Base-by-base conservation (phyloP, 2,329 filamentous ascomycete species). In the Alternaria infectoria region DNA sequence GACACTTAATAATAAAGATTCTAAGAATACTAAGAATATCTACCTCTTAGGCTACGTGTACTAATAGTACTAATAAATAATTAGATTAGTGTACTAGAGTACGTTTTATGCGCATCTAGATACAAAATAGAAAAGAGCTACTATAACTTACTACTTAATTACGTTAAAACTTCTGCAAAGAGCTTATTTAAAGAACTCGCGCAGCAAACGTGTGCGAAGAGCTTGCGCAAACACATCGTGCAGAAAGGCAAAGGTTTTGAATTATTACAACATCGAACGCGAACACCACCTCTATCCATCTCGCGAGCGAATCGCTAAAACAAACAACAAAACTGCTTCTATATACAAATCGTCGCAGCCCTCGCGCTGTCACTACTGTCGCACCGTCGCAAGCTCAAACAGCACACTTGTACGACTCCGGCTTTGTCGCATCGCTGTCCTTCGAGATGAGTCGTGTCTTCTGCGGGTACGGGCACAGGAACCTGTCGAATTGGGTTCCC, bases 391-490 rank as follows among this genome's bases (percentile, higher is more conserved):
- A 36, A 15, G 32, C 26, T 49, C 46, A 28, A 28, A 17, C 6
- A 56, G 52, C 40, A 44, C 63, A 63, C 28, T 60, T 28, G 11
- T 63, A 66, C 23, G 63, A 63, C 52, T 57, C 45, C 23, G 56
- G 32, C 46, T 60, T 66, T 45, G 60, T 66, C 12, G 25, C 45
- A 57, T 66, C 63, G 0, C 6, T 15, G 11, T 47, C 21, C n/a
- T 58, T n/a, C 12, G 63, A 66, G 15, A 66, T 28, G 43, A 66
- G 60, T 19, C 52, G 55, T n/a, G 61, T 54, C 52, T 64, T 64
- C 50, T 43, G 44, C 5, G 70, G 69, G 44, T 71, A 68, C 13
- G 69, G 67, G 57, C 70, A 71, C 13, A 72, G 26, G 36, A 69
- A 52, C 36, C 59, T 70, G 19, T 65, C 60, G 10, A 56, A 59